Conservation (phyloP, 2,329 filamentous ascomycete genomes). For the Paracamarosporium sp. region DNA sequence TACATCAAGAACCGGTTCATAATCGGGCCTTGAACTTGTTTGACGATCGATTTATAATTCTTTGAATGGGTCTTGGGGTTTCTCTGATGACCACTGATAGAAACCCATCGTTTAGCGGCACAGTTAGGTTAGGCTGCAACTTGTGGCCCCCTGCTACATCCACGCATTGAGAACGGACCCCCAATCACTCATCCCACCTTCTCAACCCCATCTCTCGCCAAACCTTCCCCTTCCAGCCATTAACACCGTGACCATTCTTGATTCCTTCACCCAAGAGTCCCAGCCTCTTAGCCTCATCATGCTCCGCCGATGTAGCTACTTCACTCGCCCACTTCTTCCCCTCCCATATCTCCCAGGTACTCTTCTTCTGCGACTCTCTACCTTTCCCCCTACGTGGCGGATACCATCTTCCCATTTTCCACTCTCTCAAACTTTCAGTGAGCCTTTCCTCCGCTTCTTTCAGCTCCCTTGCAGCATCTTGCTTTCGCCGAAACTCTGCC, state of each 20-base stretch:
- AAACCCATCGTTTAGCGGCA: too few species aligned
- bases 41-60: too few species aligned
- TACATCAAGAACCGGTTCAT: too few species aligned
- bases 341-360: constrained; percentile 10
- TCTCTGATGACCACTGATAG: too few species aligned
- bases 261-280: background rate
- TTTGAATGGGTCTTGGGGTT: too few species aligned
- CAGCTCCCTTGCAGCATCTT: background rate
- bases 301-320: background rate
- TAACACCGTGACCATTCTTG: background rate
- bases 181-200: background rate
- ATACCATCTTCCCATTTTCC: constrained; percentile 4
- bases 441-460: background rate
- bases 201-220: background rate
- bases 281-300: background rate
- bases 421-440: background rate
- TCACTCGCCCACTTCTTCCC: background rate
- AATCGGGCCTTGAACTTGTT: too few species aligned
- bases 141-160: too few species aligned
- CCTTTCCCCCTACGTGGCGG: background rate
- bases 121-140: too few species aligned
- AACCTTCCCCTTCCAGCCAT: background rate
- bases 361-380: background rate
- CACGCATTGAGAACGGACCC: background rate
- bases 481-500: background rate